Conservation (phyloP, 331 rosid species). For the Prunus yedoensis region DNA sequence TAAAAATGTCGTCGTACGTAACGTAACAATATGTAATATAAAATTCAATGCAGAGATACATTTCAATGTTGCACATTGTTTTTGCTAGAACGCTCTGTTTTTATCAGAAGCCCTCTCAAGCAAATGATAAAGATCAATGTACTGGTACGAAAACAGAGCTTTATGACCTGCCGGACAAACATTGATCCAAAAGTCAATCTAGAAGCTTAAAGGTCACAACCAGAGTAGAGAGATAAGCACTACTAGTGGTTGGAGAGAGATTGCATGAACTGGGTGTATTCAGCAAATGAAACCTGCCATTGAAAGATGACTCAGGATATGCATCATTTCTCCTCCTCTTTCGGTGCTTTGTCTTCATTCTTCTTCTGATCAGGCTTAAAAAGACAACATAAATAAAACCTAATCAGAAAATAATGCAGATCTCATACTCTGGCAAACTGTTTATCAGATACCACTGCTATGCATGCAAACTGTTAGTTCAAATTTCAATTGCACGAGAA, state of each 20-base stretch:
- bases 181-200: conserved; percentile 17
- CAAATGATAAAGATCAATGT: conserved; percentile 22
- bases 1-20: not conserved
- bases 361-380: conserved; percentile 58
- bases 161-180: conserved; percentile 22
- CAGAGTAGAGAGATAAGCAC: conserved; percentile 9
- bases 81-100: conserved; percentile 4
- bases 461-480: not conserved
- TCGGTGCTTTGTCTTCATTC: conserved; percentile 61
- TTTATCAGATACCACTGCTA: not conserved
- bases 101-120: conserved; percentile 9
- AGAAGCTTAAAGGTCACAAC: conserved; percentile 9
- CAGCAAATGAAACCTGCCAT: conserved; percentile 22
- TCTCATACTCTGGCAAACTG: not conserved
- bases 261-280: conserved; percentile 10
- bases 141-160: conserved; percentile 3
- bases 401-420: conserved; percentile 22
- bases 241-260: not conserved
- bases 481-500: not conserved
- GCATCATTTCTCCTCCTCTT: conserved; percentile 58
- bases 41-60: conserved; percentile 25
- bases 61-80: conserved; percentile 7
- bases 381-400: not conserved
- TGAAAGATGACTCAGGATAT: conserved; percentile 15
- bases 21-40: not conserved